Conservation (phyloP, 139 green algal species). For the Closterium sp. region DNA sequence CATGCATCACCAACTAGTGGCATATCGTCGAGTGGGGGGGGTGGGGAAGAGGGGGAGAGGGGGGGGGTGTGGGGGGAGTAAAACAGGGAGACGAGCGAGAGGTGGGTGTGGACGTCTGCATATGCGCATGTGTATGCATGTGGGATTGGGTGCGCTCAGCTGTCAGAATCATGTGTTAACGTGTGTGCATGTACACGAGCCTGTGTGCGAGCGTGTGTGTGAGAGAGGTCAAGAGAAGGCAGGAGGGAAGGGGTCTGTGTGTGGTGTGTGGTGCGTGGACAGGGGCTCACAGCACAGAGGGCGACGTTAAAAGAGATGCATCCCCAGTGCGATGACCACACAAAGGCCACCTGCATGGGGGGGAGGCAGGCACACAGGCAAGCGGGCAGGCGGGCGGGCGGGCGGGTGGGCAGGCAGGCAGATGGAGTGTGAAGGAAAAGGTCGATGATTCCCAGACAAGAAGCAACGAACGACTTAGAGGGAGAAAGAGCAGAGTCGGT, state of each 20-base stretch:
- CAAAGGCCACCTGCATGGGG: not conserved
- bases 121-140: too few species aligned
- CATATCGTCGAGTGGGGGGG: not conserved
- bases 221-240: too few species aligned
- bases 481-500: too few species aligned
- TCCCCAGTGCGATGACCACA: not conserved
- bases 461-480: not conserved
- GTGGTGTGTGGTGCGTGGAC: too few species aligned
- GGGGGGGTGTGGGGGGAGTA: too few species aligned
- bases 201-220: too few species aligned
- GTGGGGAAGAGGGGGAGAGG: not conserved
- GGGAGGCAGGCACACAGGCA: not conserved
- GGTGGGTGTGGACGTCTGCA: too few species aligned
- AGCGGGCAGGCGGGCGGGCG: too few species aligned
- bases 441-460: not conserved
- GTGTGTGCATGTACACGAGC: not conserved
- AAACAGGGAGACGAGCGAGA: too few species aligned
- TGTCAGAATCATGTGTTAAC: too few species aligned
- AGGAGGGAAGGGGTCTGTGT: too few species aligned
- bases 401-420: not conserved
- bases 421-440: not conserved
- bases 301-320: not conserved
- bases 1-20: not conserved
- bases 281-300: not conserved
- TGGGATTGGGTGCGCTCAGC: too few species aligned